Base-by-base conservation (phyloP, 345 rosid genomes). In the Eucalyptus microcorys region DNA sequence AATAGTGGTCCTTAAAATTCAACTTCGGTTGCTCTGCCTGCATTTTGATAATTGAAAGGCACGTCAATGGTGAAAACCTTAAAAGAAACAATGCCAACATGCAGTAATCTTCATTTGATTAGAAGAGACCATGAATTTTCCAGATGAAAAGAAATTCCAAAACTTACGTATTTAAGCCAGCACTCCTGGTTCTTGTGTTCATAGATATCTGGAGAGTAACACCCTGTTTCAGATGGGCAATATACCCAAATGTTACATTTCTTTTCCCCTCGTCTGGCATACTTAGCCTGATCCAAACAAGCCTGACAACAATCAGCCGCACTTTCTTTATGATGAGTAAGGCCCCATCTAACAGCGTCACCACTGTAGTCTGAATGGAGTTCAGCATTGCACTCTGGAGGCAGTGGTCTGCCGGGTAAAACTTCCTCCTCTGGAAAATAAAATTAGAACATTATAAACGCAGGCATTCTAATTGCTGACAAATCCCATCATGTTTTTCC, bases 291-390 rank as follows among this genome's bases (percentile, higher is more conserved):
- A 90, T 97, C 99, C 89, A 96, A 91, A 92, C 99, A 98, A 86
- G 99, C 98, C 88, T 97, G 97, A 92, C 99, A 98, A 92, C 99
- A 98, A 89, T 98, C 99, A 22, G 99, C 99, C 55, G 99, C 99
- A 92, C 99, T 98, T 91, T 97, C 99, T 94, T 96, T 96, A 85
- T 93, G 99, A 91, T 97, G 97, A 27, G 98, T 95, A 47, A 96
- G 99, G 88, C 99, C 99, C 99, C 99, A 97, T 92, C 96, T 95
- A 88, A 98, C 97, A 89, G 99, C 99, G 48, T 89, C 94, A 47
- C 99, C 99, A 80, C 49, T 97, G 87, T 98, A 98, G 91, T 98
- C 99, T 19, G 99, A 88, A 93, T 97, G 99, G 91, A 98, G 98
- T 92, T 97, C 95, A 19, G 95, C 93, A 76, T 93, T 92, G 87